Evolutionary conservation across 768 basidiomycete species (phyloP), one percentile per base, ranked within the genome.

Genomic region (Boletus huronensis): DNA sequence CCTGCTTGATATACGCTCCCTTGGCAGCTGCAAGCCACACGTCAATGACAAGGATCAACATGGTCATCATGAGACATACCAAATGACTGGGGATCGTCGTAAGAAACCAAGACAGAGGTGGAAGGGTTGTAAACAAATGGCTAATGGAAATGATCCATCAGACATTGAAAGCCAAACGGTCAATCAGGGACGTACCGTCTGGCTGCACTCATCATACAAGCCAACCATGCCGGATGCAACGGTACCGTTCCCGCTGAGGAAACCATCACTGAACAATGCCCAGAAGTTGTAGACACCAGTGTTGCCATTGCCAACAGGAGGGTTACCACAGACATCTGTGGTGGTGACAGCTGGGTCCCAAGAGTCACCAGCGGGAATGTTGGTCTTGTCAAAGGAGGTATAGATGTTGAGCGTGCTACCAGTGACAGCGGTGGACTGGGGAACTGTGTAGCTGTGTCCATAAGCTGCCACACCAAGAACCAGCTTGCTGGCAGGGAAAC

Each of bases 401-500:
- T 77, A 87, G 17, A 75, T 34, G n/a, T 71, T 70, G 29, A 87
- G 66, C 9, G 60, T 58, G 47, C 11, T 42, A 10, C 44, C 51
- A 16, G 60, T 49, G 50, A 65, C 54, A 26, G 66, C 64, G 3
- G 64, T 55, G 26, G 67, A 64, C n/a, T 59, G 59, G 19, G 58
- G 21, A 5, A 70, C 69, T 0, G 39, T 71, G 76, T 76, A 94
- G 21, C 90, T 83, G 71, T 92, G 92, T 0, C 90, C 91, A 70
- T 92, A 96, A 17, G 86, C 74, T 13, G 93, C 82, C 0, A 96
- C 84, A 50, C 93, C 95, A 7, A 98, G 82, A 28, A 93, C 82
- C 53, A 96, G 85, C 73, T 88, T 72, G 49, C 57, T 54, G 8
- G 77, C 71, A 17, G 93, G 88, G 72, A 98, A 85, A 11, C 90